phyloP scores from a whole-genome alignment of 148 eudicot genomes.

The Silene conica region DNA sequence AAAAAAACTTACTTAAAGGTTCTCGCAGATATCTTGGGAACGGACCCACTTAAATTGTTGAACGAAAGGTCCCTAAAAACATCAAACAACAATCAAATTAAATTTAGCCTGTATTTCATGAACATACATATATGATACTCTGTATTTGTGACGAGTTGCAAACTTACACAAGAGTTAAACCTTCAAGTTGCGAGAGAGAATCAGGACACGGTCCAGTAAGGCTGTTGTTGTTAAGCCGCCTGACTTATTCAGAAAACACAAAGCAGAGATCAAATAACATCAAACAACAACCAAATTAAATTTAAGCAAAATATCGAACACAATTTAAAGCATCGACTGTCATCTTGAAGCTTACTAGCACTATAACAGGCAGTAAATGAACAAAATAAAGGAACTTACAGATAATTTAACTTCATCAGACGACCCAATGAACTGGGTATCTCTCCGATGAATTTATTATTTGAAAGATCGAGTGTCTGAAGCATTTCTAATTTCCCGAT shows the following conservation, averaged over 20 bases:
- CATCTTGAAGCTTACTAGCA: neutral
- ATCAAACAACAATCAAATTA: too few relatives aligned
- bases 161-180: conserved; percentile 84
- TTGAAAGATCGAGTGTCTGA: conserved; percentile 81
- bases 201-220: conserved; percentile 62
- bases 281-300: neutral
- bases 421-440: conserved; percentile 67
- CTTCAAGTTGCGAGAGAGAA: conserved; percentile 53
- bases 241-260: conserved; percentile 36
- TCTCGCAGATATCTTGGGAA: conserved; percentile 75
- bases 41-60: conserved; percentile 78
- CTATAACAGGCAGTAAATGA: too few relatives aligned
- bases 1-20: conserved; percentile 58
- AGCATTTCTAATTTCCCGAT: conserved; percentile 73
- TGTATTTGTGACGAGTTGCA: neutral
- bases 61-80: conserved; percentile 75
- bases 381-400: conserved; percentile 44
- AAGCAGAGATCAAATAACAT: conserved; percentile 11
- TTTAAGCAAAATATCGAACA: neutral
- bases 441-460: conserved; percentile 52
- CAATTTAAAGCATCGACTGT: too few relatives aligned
- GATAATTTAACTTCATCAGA: conserved; percentile 59
- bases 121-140: too few relatives aligned
- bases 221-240: conserved; percentile 90
- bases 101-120: too few relatives aligned